phyloP scores from a whole-genome alignment of 805 yeast genomes.

The Candida methanosorbosa region DNA sequence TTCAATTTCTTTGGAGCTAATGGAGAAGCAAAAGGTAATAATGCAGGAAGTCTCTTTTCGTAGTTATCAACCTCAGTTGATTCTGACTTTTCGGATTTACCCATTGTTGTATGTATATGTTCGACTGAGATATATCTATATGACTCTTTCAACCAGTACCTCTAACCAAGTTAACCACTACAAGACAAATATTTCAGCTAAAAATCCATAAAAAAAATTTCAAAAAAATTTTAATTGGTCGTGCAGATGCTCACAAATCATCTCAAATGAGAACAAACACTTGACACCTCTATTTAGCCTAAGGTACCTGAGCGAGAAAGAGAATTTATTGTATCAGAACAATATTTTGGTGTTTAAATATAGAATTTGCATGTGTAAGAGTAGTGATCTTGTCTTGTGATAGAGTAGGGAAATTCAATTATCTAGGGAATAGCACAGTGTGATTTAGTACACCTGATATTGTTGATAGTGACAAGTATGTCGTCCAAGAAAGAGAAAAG shows the following conservation, averaged over 20 bases:
- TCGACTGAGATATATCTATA: not conserved
- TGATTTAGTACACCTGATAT: not conserved
- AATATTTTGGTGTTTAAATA: too few relatives aligned
- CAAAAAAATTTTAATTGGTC: conserved; percentile 1
- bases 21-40: conserved; percentile 88
- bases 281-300: too few relatives aligned
- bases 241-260: too few relatives aligned
- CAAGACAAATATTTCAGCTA: not conserved
- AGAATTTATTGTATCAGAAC: too few relatives aligned
- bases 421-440: too few relatives aligned
- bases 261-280: too few relatives aligned
- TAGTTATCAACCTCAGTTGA: conserved; percentile 62
- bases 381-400: too few relatives aligned
- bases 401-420: too few relatives aligned
- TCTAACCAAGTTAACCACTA: not conserved
- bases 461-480: not conserved
- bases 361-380: too few relatives aligned
- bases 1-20: conserved; percentile 93
- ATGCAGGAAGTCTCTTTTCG: conserved; percentile 84
- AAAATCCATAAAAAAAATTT: too few relatives aligned
- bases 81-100: conserved; percentile 26
- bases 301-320: too few relatives aligned
- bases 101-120: conserved; percentile 21
- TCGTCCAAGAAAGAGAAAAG: conserved; percentile 5
- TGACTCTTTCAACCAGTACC: not conserved